Conservation (phyloP, 169 alveolate species). For the Plasmodium vivax region DNA sequence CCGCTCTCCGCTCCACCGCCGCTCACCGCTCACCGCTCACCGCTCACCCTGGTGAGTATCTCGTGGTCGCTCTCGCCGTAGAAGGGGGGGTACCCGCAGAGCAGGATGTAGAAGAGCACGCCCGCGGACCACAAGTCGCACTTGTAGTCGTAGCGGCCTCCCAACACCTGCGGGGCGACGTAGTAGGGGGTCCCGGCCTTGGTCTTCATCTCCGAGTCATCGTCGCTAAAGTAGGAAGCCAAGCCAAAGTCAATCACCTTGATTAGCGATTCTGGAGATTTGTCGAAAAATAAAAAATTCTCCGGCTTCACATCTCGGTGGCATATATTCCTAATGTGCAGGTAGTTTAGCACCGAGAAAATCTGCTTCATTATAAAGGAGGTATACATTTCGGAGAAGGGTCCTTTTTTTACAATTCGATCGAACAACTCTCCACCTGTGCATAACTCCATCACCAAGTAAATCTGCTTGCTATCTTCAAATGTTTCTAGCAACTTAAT, state of each 20-base stretch:
- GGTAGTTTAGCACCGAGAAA: conserved; percentile 95
- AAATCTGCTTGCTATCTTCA: conserved; percentile 84
- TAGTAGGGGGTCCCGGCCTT: conserved; percentile 85
- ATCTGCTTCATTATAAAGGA: conserved; percentile 83
- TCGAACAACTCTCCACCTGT: conserved; percentile 94
- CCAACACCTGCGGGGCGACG: conserved; percentile 88
- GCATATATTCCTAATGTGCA: conserved; percentile 96
- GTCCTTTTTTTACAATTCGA: conserved; percentile 85
- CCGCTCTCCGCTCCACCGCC: no score
- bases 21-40: not conserved
- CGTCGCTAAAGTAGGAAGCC: conserved; percentile 82
- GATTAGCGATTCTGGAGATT: conserved; percentile 81
- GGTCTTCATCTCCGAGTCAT: conserved; percentile 80
- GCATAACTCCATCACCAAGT: conserved; percentile 91
- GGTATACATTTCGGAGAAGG: conserved; percentile 87
- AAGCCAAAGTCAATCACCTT: conserved; percentile 93
- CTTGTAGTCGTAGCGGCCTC: conserved; percentile 83
- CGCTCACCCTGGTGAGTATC: conserved; percentile 79
- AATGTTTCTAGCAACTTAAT: conserved; percentile 93
- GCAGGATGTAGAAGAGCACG: conserved; percentile 88
- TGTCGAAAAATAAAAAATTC: conserved; percentile 90
- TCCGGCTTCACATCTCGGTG: conserved; percentile 99
- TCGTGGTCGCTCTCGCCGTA: conserved; percentile 90
- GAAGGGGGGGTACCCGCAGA: conserved; percentile 93
- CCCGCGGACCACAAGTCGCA: conserved; percentile 93